These are phyloP conservation scores for Alternaria incomplexa DNA, from an alignment of 2,329 filamentous ascomycete species.

Conservation along the genomic window DNA sequence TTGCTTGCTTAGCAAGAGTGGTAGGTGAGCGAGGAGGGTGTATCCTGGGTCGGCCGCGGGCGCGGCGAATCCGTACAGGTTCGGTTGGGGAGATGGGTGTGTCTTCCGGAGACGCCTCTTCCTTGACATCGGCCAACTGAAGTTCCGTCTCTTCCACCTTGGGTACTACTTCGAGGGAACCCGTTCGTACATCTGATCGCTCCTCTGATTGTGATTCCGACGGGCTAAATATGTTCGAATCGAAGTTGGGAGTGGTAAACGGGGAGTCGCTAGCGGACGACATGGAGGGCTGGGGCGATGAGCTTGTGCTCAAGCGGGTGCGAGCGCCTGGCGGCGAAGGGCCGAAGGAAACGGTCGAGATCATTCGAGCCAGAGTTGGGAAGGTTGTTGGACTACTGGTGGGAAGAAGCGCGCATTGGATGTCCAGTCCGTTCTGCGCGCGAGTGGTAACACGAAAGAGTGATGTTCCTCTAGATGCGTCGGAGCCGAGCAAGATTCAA, in stretches of 20 bases:
- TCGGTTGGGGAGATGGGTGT: constrained; percentile 44
- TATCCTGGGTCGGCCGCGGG: constrained; percentile 81
- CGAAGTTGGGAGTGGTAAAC: constrained; percentile 44
- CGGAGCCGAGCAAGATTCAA: constrained; percentile 5
- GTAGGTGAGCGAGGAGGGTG: constrained; percentile 69
- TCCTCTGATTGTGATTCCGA: constrained; percentile 36
- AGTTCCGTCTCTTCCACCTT: constrained; percentile 63
- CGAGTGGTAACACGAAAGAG: constrained; percentile 7
- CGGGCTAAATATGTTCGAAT: constrained; percentile 28
- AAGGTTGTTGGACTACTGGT: constrained; percentile 24
- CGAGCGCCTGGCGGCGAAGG: constrained; percentile 41
- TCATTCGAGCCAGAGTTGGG: constrained; percentile 39
- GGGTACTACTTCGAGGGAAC: constrained; percentile 51
- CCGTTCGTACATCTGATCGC: constrained; percentile 30
- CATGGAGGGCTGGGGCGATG: constrained; percentile 49
- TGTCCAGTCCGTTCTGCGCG: constrained; percentile 13
- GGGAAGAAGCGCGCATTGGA: constrained; percentile 34
- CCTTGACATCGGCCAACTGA: constrained; percentile 47
- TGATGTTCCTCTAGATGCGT: not conserved
- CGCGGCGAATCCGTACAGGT: constrained; percentile 48
- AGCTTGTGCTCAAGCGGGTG: constrained; percentile 48
- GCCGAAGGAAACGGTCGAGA: constrained; percentile 43
- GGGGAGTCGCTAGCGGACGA: constrained; percentile 50
- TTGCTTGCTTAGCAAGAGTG: constrained; percentile 72
- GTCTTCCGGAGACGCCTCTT: constrained; percentile 40